A percentile compares a stretch with the other conserved stretches of the same genome.
Conservation (phyloP, 768 basidiomycete species). For the Tricholoma terreum region DNA sequence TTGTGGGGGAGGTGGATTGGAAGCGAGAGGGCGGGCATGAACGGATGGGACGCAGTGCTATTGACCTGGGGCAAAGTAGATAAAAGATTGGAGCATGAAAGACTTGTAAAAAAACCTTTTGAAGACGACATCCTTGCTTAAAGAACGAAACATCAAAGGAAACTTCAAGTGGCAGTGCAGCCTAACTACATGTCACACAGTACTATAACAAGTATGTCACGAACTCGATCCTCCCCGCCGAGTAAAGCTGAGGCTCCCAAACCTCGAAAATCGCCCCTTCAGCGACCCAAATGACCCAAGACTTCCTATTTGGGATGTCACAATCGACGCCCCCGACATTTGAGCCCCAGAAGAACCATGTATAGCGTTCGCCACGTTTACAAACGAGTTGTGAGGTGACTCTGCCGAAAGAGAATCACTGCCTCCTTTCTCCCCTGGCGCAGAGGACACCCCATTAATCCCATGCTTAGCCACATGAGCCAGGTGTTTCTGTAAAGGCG, state of each 20-base stretch:
- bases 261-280: slow-evolving; percentile 71
- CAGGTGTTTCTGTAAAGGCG: slow-evolving; percentile 75
- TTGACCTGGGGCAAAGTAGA: not conserved
- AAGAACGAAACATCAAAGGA: slow-evolving; percentile 16
- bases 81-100: not conserved
- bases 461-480: slow-evolving; percentile 82
- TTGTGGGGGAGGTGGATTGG: slow-evolving; percentile 3
- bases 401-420: slow-evolving; percentile 60
- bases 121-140: slow-evolving; percentile 11
- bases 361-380: slow-evolving; percentile 61
- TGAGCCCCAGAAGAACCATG: slow-evolving; percentile 37
- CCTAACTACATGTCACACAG: no score
- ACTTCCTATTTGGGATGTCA: slow-evolving; percentile 62
- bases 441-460: slow-evolving; percentile 77
- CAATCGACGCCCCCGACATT: slow-evolving; percentile 55
- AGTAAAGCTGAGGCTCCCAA: slow-evolving; percentile 72
- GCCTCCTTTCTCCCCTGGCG: slow-evolving; percentile 60
- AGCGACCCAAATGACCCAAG: slow-evolving; percentile 58
- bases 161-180: not conserved
- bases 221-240: slow-evolving; percentile 34
- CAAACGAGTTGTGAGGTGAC: slow-evolving; percentile 73
- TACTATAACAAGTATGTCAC: no score
- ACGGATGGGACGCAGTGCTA: not conserved
- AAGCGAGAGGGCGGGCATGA: not conserved
- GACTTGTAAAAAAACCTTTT: not conserved